A percentile compares a stretch with the other conserved stretches of the same genome.
Conservation (phyloP, 202 grass and related monocot species). For the Zizania palustris region DNA sequence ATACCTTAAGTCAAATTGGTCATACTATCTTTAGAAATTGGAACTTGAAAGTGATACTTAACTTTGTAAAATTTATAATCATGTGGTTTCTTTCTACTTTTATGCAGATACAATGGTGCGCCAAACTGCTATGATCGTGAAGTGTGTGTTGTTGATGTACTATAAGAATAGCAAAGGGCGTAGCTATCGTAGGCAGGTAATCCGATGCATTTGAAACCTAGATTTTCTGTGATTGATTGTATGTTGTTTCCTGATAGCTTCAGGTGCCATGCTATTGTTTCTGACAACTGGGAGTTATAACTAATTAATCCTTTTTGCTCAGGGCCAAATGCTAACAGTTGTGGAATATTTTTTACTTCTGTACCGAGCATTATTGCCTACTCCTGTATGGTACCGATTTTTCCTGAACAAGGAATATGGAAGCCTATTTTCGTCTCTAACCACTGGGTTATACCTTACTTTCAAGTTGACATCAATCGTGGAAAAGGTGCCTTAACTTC, state of each 20-base stretch:
- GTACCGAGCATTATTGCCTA: conserved; percentile 90
- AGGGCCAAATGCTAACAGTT: conserved; percentile 95
- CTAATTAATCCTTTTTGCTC: conserved; percentile 21
- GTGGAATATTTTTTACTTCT: conserved; percentile 97
- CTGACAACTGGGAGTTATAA: conserved; percentile 13
- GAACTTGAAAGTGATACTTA: conserved; percentile 12
- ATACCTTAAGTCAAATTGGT: not conserved
- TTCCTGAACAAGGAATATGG: conserved; percentile 99
- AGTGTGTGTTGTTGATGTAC: conserved; percentile 89
- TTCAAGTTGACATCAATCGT: conserved; percentile 98
- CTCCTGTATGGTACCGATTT: conserved; percentile 95
- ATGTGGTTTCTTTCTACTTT: not conserved
- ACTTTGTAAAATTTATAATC: conserved; percentile 10
- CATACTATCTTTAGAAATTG: not conserved
- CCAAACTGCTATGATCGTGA: conserved; percentile 89
- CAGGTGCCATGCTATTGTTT: conserved; percentile 8
- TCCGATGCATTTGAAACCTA: not conserved
- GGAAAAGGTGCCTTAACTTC: conserved; percentile 72
- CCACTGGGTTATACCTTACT: conserved; percentile 95
- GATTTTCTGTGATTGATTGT: conserved; percentile 29
- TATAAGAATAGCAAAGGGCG: conserved; percentile 86
- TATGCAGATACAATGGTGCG: conserved; percentile 92
- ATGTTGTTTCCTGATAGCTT: not conserved
- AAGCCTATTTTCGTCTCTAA: conserved; percentile 96
- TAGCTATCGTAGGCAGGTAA: conserved; percentile 92